These are phyloP conservation scores for Neonectria magnoliae DNA, from an alignment of 2,329 filamentous ascomycete genomes.

Conservation along the genomic window DNA sequence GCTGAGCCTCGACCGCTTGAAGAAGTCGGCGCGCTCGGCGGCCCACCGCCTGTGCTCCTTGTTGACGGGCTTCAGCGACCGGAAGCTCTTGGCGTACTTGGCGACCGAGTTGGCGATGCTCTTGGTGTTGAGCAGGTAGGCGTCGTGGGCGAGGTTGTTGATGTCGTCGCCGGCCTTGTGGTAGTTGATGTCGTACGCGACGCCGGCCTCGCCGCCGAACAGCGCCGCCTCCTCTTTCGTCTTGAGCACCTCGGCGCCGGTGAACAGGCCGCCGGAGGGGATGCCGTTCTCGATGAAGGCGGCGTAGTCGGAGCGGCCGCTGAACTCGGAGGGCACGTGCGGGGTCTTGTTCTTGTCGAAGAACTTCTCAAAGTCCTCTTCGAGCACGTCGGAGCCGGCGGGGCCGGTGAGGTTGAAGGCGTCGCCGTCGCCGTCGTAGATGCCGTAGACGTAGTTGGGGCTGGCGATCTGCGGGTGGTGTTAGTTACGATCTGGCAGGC, in stretches of 20 bases:
- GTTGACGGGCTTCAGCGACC: conserved; percentile 45
- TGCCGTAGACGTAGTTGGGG: conserved; percentile 61
- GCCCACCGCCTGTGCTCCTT: conserved; percentile 43
- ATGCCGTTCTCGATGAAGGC: conserved; percentile 74
- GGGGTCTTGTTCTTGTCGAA: conserved; percentile 57
- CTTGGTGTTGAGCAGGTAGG: conserved; percentile 57
- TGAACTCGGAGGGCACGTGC: conserved; percentile 70
- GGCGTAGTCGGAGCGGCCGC: conserved; percentile 73
- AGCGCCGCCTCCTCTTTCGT: conserved; percentile 65
- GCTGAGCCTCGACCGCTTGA: conserved; percentile 29
- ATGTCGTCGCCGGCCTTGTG: conserved; percentile 56
- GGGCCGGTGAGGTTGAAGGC: conserved; percentile 65
- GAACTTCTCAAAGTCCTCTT: conserved; percentile 67
- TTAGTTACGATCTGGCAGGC: no score
- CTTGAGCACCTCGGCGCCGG: conserved; percentile 73
- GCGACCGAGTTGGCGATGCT: conserved; percentile 54
- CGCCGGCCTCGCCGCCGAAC: conserved; percentile 70
- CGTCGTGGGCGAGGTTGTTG: conserved; percentile 52
- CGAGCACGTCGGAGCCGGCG: conserved; percentile 68
- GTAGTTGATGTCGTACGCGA: conserved; percentile 58
- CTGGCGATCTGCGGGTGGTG: conserved; percentile 50
- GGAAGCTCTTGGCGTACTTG: conserved; percentile 53
- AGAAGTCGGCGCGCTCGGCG: conserved; percentile 39
- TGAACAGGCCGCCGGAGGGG: conserved; percentile 74
- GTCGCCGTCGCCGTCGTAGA: conserved; percentile 70